Evolutionary conservation across 768 basidiomycete species (phyloP).

Genomic region (Lentinula detonsa): DNA sequence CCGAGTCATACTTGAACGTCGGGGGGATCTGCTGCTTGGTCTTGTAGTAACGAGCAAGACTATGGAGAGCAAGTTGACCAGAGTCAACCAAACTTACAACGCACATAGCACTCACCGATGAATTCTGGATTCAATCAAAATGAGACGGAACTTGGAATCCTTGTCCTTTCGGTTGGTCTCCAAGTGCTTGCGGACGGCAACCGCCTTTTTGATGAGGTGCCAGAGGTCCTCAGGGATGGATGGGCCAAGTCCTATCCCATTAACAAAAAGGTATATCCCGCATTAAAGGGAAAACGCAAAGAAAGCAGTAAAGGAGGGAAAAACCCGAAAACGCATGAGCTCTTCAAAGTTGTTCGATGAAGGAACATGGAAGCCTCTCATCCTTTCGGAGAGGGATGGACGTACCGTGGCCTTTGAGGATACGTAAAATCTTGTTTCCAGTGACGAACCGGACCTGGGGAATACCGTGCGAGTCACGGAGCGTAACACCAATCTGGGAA

Average conservation of each 20-base stretch:
- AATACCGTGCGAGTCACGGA: conserved; percentile 97
- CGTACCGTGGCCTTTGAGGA: conserved; percentile 91
- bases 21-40: conserved; percentile 96
- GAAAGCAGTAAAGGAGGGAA: conserved; percentile 10
- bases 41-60: conserved; percentile 97
- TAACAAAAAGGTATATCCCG: conserved; percentile 22
- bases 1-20: conserved; percentile 98
- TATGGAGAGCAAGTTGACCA: not conserved
- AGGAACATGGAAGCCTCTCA: conserved; percentile 48
- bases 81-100: not conserved
- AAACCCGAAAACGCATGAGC: conserved; percentile 21
- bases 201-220: conserved; percentile 99
- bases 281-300: conserved; percentile 28
- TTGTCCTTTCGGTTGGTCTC: conserved; percentile 98
- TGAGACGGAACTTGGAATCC: conserved; percentile 88
- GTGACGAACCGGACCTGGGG: conserved; percentile 98
- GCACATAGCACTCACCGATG: conserved; percentile 45
- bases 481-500: conserved; percentile 96
- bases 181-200: conserved; percentile 97
- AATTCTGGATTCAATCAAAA: conserved; percentile 98
- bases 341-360: conserved; percentile 3
- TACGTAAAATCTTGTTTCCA: conserved; percentile 98
- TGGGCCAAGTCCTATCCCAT: conserved; percentile 87
- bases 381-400: conserved; percentile 29
- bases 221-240: conserved; percentile 98